phyloP scores from a whole-genome alignment of 352 stramenopile genomes.

The Hyaloperonospora brassicae region DNA sequence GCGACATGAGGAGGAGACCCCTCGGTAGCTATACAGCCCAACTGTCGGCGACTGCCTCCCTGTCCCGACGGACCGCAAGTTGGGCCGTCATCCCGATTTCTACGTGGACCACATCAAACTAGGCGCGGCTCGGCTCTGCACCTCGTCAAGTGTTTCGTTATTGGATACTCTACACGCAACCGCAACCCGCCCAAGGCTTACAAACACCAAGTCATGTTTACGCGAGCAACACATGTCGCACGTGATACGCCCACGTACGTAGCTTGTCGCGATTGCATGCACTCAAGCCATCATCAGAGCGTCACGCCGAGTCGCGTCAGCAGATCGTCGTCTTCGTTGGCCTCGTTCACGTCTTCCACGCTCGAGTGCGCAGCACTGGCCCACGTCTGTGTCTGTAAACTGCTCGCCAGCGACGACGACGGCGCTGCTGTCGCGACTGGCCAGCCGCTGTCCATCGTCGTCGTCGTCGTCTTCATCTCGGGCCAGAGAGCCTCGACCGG shows the following conservation, averaged over 20 bases:
- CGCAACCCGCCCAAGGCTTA: neutral
- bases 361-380: slow-evolving; percentile 3
- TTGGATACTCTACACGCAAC: too few species aligned
- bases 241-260: neutral
- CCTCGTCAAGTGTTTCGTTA: slow-evolving; percentile 1
- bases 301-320: slow-evolving; percentile 24
- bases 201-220: slow-evolving; percentile 8
- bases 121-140: slow-evolving; percentile 11
- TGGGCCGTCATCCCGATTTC: too few species aligned
- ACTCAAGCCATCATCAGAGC: slow-evolving; percentile 20
- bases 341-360: slow-evolving; percentile 14
- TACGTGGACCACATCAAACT: too few species aligned
- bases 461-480: slow-evolving; percentile 13
- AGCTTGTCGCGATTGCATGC: neutral
- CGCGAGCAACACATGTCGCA: neutral
- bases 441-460: slow-evolving; percentile 21
- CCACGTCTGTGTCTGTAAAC: slow-evolving; percentile 17
- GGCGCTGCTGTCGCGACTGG: slow-evolving; percentile 2
- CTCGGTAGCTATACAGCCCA: too few species aligned
- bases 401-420: slow-evolving; percentile 2
- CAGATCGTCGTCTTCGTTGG: slow-evolving; percentile 22
- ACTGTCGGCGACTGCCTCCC: too few species aligned
- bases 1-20: slow-evolving; percentile 1
- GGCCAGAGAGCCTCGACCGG: slow-evolving; percentile 30
- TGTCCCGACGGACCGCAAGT: too few species aligned